A percentile compares a stretch with the other conserved stretches of the same genome.
These are phyloP conservation scores for Trichophyton verrucosum DNA, from an alignment of 2,329 filamentous ascomycete genomes.

Conservation along the genomic window DNA sequence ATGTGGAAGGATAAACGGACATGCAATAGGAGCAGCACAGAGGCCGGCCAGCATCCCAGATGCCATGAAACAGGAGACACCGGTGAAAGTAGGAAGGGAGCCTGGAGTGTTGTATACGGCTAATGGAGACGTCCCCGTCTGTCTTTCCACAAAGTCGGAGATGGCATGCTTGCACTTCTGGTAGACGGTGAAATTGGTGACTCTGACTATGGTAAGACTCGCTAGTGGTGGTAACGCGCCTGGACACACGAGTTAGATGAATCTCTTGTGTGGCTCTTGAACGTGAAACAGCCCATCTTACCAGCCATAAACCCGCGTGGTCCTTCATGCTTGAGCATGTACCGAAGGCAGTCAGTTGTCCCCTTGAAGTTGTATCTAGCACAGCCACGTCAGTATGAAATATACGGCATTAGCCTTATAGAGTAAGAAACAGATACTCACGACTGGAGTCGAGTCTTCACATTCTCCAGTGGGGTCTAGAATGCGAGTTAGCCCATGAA, in stretches of 20 bases:
- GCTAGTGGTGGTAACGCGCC: slow-evolving; percentile 34
- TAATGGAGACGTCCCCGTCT: slow-evolving; percentile 32
- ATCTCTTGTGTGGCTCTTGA: neutral
- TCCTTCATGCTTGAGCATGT: slow-evolving; percentile 37
- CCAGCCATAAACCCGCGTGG: slow-evolving; percentile 37
- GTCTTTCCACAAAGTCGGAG: slow-evolving; percentile 27
- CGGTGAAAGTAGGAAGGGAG: slow-evolving; percentile 31
- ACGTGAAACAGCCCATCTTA: slow-evolving; percentile 15
- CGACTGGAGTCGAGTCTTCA: slow-evolving; percentile 41
- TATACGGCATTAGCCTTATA: neutral
- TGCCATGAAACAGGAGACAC: slow-evolving; percentile 30
- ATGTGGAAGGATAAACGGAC: slow-evolving; percentile 20
- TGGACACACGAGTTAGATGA: slow-evolving; percentile 13
- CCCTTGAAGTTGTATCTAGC: slow-evolving; percentile 34
- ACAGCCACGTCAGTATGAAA: neutral
- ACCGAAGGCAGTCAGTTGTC: slow-evolving; percentile 31
- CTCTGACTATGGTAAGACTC: slow-evolving; percentile 35
- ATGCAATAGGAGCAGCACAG: slow-evolving; percentile 32
- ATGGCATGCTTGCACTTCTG: slow-evolving; percentile 31
- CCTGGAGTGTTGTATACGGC: slow-evolving; percentile 31
- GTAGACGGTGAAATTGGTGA: slow-evolving; percentile 37
- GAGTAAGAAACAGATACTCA: slow-evolving; percentile 17
- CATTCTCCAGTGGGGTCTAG: slow-evolving; percentile 38
- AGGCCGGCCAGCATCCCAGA: slow-evolving; percentile 34
- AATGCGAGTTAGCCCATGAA: neutral